Evolutionary conservation across 768 basidiomycete species (phyloP).

Genomic region (Auriculariales sp.): DNA sequence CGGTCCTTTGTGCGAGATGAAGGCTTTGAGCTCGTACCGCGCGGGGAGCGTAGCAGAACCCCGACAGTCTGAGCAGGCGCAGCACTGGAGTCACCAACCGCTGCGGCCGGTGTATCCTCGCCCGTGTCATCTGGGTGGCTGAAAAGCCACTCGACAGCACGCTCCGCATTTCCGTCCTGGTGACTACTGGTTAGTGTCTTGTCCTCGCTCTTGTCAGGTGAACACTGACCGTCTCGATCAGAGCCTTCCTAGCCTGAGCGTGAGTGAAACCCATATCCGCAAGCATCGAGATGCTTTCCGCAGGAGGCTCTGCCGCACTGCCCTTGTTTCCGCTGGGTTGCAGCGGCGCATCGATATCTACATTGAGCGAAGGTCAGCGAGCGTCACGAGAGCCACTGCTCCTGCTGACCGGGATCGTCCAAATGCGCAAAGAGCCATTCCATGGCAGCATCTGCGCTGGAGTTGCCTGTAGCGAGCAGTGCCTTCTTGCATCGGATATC

Average conservation of each 20-base stretch:
- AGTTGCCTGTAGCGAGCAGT: constrained; percentile 71
- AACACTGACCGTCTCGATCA: constrained; percentile 63
- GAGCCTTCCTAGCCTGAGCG: constrained; percentile 73
- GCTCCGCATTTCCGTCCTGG: constrained; percentile 60
- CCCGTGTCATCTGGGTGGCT: constrained; percentile 80
- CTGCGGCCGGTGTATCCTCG: constrained; percentile 27
- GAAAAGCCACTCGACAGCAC: constrained; percentile 94
- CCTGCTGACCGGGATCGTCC: constrained; percentile 73
- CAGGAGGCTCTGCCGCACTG: constrained; percentile 35
- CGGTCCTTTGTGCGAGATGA: constrained; percentile 94
- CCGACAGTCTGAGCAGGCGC: constrained; percentile 15
- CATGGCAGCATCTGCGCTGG: constrained; percentile 71
- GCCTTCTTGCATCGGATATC: constrained; percentile 77
- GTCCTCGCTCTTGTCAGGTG: not conserved
- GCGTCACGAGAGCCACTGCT: not conserved
- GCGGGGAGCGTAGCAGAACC: constrained; percentile 58
- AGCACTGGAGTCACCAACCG: constrained; percentile 10
- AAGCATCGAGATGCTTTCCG: constrained; percentile 59
- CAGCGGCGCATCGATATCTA: constrained; percentile 82
- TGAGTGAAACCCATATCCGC: constrained; percentile 86
- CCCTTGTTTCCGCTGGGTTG: constrained; percentile 16
- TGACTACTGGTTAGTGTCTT: not conserved
- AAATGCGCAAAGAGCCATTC: constrained; percentile 91
- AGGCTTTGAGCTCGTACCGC: constrained; percentile 71
- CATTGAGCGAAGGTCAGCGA: not conserved